phyloP scores from a whole-genome alignment of 257 asterid genomes.

The Handroanthus guayacan region DNA sequence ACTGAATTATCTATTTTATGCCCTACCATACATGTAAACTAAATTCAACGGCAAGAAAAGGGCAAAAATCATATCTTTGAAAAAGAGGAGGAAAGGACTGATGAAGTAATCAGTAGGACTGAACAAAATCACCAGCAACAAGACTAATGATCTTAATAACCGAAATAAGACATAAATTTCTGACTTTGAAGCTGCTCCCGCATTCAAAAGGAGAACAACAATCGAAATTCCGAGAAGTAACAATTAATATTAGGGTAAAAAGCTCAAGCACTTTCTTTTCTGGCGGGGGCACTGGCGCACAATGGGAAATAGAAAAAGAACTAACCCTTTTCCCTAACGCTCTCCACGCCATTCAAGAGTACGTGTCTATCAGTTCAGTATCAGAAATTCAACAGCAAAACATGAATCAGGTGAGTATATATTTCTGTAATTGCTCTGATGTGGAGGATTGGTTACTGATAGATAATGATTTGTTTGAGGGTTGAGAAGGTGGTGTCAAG shows the following conservation, averaged over 20 bases:
- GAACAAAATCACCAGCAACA: neutral
- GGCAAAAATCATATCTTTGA: constrained; percentile 10
- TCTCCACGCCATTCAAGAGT: constrained; percentile 79
- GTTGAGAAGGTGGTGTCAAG: neutral
- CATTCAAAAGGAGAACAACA: neutral
- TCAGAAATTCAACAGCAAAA: constrained; percentile 20
- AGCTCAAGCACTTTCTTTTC: neutral
- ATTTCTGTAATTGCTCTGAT: neutral
- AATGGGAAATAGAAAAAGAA: neutral
- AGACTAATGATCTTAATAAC: constrained; percentile 17
- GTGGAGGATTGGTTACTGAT: neutral
- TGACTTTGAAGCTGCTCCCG: neutral
- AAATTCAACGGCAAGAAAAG: neutral
- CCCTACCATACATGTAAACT: constrained; percentile 1
- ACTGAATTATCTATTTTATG: constrained; percentile 4
- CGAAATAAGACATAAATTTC: neutral
- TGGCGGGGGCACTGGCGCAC: neutral
- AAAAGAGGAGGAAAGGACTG: neutral
- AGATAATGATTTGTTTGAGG: neutral
- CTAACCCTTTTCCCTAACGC: constrained; percentile 68
- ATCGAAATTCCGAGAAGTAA: neutral
- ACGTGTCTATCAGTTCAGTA: constrained; percentile 37
- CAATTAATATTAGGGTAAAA: neutral
- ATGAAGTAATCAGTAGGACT: neutral
- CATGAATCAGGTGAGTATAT: constrained; percentile 13